A percentile compares a stretch with the other conserved stretches of the same genome.
phyloP scores from a whole-genome alignment of 1,139 yeast genomes.

The Kurtzmaniella quercitrusa region DNA sequence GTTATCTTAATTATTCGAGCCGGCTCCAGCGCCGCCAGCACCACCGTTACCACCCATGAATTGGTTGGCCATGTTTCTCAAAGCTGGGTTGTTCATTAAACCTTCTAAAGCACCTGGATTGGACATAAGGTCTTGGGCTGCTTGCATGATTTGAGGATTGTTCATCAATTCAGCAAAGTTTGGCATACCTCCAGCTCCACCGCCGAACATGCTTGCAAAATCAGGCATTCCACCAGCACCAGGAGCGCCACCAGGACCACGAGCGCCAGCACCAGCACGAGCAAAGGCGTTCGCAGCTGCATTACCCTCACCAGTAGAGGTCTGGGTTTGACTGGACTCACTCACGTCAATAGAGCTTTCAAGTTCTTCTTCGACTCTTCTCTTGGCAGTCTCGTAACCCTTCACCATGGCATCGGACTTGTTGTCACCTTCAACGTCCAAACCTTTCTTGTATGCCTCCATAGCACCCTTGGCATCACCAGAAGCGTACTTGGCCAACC shows the following conservation, averaged over 20 bases:
- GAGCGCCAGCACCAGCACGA: slow-evolving; percentile 24
- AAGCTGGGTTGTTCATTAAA: slow-evolving; percentile 76
- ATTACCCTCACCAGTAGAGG: slow-evolving; percentile 15
- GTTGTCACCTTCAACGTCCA: slow-evolving; percentile 79
- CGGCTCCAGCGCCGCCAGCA: slow-evolving; percentile 11
- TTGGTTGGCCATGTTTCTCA: slow-evolving; percentile 71
- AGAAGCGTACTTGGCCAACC: slow-evolving; percentile 85
- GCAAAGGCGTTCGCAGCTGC: slow-evolving; percentile 13
- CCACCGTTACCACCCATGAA: slow-evolving; percentile 58
- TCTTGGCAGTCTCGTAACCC: slow-evolving; percentile 91
- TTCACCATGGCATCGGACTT: slow-evolving; percentile 89
- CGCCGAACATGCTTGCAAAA: slow-evolving; percentile 57
- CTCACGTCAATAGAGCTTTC: slow-evolving; percentile 37
- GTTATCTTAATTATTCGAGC: slow-evolving; percentile 4
- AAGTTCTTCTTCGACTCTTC: slow-evolving; percentile 72
- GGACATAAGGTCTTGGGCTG: slow-evolving; percentile 90
- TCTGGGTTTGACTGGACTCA: slow-evolving; percentile 17
- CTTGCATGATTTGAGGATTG: slow-evolving; percentile 88
- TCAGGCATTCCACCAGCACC: slow-evolving; percentile 74
- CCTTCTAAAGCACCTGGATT: slow-evolving; percentile 77
- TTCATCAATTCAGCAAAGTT: slow-evolving; percentile 59
- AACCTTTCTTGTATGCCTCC: slow-evolving; percentile 85
- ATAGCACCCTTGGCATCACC: slow-evolving; percentile 87
- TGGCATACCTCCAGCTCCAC: slow-evolving; percentile 62
- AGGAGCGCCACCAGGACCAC: slow-evolving; percentile 40